A percentile compares a stretch with the other conserved stretches of the same genome.
These are phyloP conservation scores for Cyberlindnera lachancei DNA, from an alignment of 805 yeast genomes.

Conservation along the genomic window DNA sequence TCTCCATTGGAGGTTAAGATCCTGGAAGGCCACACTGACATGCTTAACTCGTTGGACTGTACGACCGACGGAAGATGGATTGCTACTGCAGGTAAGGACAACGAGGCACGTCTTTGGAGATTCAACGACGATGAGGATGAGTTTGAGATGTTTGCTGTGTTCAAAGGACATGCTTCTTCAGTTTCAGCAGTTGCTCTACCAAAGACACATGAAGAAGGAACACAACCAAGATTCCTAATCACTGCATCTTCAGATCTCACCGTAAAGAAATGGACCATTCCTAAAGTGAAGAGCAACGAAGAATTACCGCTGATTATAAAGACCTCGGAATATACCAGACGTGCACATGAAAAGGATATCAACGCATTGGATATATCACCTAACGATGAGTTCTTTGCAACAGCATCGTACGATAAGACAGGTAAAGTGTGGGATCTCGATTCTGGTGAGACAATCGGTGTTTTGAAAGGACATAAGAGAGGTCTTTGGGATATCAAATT, in stretches of 20 bases:
- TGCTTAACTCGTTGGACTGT: slow-evolving; percentile 73
- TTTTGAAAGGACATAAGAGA: slow-evolving; percentile 84
- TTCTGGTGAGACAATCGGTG: slow-evolving; percentile 81
- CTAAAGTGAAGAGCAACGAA: slow-evolving; percentile 51
- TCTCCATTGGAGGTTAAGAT: slow-evolving; percentile 54
- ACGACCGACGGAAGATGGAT: slow-evolving; percentile 82
- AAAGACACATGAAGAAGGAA: slow-evolving; percentile 14
- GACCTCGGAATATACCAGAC: slow-evolving; percentile 78
- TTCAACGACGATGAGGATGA: slow-evolving; percentile 38
- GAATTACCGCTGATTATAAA: slow-evolving; percentile 32
- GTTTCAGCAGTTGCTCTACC: slow-evolving; percentile 80
- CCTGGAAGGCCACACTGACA: slow-evolving; percentile 77
- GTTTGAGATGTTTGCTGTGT: slow-evolving; percentile 46
- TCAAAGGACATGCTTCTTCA: slow-evolving; percentile 82
- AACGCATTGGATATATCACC: slow-evolving; percentile 88
- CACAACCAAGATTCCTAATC: slow-evolving; percentile 56
- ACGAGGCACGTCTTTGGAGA: slow-evolving; percentile 78
- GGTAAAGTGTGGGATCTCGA: slow-evolving; percentile 85
- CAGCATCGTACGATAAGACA: slow-evolving; percentile 90
- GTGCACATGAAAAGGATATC: slow-evolving; percentile 96
- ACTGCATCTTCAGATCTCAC: slow-evolving; percentile 90
- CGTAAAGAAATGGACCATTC: slow-evolving; percentile 78
- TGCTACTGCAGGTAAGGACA: slow-evolving; percentile 87
- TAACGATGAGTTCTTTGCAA: slow-evolving; percentile 78
- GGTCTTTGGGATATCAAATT: slow-evolving; percentile 92